phyloP scores from a whole-genome alignment of 75 land plant genomes.

The Picea glauca region DNA sequence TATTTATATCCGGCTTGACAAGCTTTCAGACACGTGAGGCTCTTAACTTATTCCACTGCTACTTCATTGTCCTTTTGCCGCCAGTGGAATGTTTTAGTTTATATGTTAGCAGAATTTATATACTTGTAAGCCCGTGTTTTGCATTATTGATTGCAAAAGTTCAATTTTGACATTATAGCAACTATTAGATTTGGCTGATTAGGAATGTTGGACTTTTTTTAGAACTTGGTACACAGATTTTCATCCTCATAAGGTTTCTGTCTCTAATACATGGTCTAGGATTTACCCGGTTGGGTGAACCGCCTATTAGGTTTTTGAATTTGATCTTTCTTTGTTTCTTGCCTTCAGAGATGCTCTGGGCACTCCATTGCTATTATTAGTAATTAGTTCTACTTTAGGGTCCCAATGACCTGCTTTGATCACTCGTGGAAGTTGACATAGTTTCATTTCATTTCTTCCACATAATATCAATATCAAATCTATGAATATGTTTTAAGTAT shows the following conservation, averaged over 20 bases:
- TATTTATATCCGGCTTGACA: slow-evolving; percentile 82
- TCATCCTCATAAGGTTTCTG: too few species aligned
- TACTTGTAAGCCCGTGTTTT: not conserved
- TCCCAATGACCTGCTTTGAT: not conserved
- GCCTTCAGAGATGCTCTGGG: too few species aligned
- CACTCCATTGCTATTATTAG: too few species aligned
- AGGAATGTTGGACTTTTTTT: not conserved
- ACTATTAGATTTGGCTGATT: not conserved
- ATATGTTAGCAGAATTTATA: not conserved
- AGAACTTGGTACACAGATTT: not conserved
- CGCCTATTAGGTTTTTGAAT: too few species aligned
- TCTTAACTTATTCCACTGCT: not conserved
- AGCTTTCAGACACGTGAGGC: slow-evolving; percentile 72
- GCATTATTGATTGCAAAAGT: not conserved
- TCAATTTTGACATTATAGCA: not conserved
- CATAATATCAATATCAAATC: not conserved
- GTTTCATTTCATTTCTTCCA: not conserved
- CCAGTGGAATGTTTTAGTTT: not conserved
- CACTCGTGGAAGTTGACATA: not conserved
- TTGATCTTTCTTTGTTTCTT: too few species aligned
- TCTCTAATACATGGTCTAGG: too few species aligned
- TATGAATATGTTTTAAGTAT: not conserved
- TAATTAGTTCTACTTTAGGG: too few species aligned
- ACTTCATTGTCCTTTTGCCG: not conserved
- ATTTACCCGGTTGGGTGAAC: too few species aligned